phyloP scores from a whole-genome alignment of 176 grass and related monocot genomes.

The Puya raimondii region DNA sequence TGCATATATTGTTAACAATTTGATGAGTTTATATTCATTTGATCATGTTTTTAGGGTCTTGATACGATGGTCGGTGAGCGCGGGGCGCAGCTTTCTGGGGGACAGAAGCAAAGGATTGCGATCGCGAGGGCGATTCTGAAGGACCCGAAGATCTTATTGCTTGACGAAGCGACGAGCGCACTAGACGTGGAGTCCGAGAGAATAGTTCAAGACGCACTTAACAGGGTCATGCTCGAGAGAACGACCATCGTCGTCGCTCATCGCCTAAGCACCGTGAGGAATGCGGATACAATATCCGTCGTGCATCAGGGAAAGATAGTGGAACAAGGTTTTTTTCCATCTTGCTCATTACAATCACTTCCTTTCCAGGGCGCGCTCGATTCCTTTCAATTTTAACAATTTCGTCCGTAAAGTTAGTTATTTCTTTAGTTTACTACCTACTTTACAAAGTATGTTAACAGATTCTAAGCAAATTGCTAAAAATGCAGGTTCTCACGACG shows the following conservation, averaged over 20 bases:
- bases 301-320: constrained; percentile 75
- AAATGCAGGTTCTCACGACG: constrained; percentile 47
- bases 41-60: constrained; percentile 36
- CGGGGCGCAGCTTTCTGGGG: constrained; percentile 74
- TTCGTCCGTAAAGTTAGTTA: neutral
- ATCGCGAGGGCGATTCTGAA: constrained; percentile 86
- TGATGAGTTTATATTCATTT: neutral
- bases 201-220: constrained; percentile 78
- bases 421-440: neutral
- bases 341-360: neutral
- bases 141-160: constrained; percentile 65
- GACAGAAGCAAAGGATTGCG: constrained; percentile 83
- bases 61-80: constrained; percentile 86
- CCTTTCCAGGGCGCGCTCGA: neutral
- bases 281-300: constrained; percentile 72
- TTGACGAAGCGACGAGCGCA: constrained; percentile 91
- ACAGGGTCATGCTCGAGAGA: constrained; percentile 69
- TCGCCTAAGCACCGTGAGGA: constrained; percentile 67
- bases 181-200: constrained; percentile 77
- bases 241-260: constrained; percentile 82
- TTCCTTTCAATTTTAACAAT: neutral
- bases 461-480: neutral
- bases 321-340: constrained; percentile 50
- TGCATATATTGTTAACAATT: neutral
- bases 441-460: too few relatives aligned